Evolutionary conservation across 2,329 filamentous ascomycete genomes (phyloP).

Genomic region (Thielaviopsis populi): DNA sequence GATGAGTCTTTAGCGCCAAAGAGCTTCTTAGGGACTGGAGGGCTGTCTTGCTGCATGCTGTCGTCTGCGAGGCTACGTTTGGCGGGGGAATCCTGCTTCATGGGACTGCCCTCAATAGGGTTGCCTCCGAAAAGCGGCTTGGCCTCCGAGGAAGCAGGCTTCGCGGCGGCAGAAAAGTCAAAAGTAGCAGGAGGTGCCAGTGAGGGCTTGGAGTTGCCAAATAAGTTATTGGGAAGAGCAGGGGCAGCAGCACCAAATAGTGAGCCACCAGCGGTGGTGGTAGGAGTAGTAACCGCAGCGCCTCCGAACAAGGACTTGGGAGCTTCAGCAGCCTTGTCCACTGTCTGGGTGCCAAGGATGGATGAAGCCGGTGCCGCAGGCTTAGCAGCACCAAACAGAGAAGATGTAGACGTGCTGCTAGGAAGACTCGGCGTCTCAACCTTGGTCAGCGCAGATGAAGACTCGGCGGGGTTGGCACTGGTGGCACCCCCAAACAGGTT

Average conservation of each 20-base stretch:
- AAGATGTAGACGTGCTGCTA: constrained; percentile 21
- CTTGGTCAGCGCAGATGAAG: constrained; percentile 20
- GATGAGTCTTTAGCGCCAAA: constrained; percentile 12
- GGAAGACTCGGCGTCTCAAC: constrained; percentile 10
- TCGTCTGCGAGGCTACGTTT: constrained; percentile 11
- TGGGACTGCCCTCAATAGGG: constrained; percentile 28
- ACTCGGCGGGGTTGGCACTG: constrained; percentile 20
- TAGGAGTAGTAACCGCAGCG: constrained; percentile 18
- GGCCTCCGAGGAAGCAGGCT: constrained; percentile 17
- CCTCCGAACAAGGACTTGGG: constrained; percentile 25
- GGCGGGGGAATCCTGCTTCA: constrained; percentile 28
- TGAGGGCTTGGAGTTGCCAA: constrained; percentile 20
- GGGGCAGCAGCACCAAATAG: constrained; percentile 9
- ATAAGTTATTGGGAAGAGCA: constrained; percentile 21
- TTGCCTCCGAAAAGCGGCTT: constrained; percentile 28
- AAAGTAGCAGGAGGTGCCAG: constrained; percentile 12
- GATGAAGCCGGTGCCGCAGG: constrained; percentile 11
- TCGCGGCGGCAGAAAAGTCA: constrained; percentile 4
- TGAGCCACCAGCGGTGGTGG: not conserved
- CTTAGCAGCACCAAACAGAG: constrained; percentile 25
- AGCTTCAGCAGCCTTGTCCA: not conserved
- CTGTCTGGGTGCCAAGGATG: constrained; percentile 14
- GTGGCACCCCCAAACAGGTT: constrained; percentile 16
- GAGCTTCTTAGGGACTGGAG: constrained; percentile 19
- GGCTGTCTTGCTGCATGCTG: constrained; percentile 16